phyloP scores from a whole-genome alignment of 768 basidiomycete genomes.

The Boletus vermiculosoides region DNA sequence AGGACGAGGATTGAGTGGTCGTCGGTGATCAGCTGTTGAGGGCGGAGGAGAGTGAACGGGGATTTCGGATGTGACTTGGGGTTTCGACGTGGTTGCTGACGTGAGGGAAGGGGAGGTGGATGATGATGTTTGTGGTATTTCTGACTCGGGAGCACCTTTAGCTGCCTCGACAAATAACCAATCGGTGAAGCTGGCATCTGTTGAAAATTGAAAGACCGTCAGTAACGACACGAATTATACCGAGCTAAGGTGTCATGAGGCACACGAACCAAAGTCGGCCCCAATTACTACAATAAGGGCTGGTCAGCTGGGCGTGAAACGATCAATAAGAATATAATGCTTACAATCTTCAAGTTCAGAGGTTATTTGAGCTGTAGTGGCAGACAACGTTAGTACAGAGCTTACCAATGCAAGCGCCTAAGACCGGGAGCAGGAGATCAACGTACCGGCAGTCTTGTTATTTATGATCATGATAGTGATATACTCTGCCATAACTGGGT shows the following conservation, averaged over 20 bases:
- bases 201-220: constrained; percentile 3
- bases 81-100: constrained; percentile 26
- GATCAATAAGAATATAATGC: constrained; percentile 4
- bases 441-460: constrained; percentile 75
- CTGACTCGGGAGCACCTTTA: constrained; percentile 60
- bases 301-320: constrained; percentile 14
- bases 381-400: constrained; percentile 8
- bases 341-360: constrained; percentile 80
- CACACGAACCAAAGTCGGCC: constrained; percentile 66
- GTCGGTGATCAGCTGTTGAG: constrained; percentile 22
- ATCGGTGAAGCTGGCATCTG: constrained; percentile 81
- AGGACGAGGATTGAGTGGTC: constrained; percentile 49
- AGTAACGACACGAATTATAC: neutral
- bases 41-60: constrained; percentile 22
- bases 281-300: constrained; percentile 56
- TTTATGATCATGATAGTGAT: constrained; percentile 96
- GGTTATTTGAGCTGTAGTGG: constrained; percentile 72
- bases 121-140: constrained; percentile 36
- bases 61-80: constrained; percentile 30
- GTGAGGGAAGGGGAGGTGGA: constrained; percentile 25
- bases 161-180: constrained; percentile 85
- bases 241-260: constrained; percentile 1
- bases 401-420: neutral
- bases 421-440: neutral
- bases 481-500: constrained; percentile 91